Percentiles rank a stretch among this genome's conserved stretches.
Conservation (phyloP, 2,329 filamentous ascomycete species). For the Hymenoscyphus infarciens region DNA sequence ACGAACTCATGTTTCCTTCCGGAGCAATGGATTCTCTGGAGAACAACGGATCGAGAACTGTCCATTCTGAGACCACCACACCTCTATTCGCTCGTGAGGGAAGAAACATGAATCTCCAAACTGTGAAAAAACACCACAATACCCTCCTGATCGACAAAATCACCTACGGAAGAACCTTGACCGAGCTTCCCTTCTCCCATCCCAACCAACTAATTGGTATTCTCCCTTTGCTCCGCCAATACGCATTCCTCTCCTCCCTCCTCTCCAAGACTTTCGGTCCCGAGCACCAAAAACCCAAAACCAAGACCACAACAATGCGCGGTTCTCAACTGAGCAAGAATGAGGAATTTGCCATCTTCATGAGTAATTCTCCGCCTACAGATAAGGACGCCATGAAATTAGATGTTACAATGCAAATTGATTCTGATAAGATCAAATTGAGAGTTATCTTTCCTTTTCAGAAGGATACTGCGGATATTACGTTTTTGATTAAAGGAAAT, state of each 20-base stretch:
- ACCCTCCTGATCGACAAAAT: slow-evolving; percentile 68
- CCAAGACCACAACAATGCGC: slow-evolving; percentile 10
- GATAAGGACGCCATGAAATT: slow-evolving; percentile 16
- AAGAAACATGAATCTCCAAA: slow-evolving; percentile 14
- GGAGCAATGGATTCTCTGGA: slow-evolving; percentile 44
- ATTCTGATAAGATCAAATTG: slow-evolving; percentile 21
- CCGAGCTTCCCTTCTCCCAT: slow-evolving; percentile 71
- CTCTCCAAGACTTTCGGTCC: slow-evolving; percentile 58
- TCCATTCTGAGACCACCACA: slow-evolving; percentile 48
- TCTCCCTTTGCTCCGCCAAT: slow-evolving; percentile 72
- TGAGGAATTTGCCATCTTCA: slow-evolving; percentile 32
- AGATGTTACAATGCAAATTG: slow-evolving; percentile 29
- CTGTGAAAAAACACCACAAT: slow-evolving; percentile 46
- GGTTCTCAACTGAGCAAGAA: slow-evolving; percentile 24
- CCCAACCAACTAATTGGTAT: slow-evolving; percentile 71
- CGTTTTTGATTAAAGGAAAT: slow-evolving; percentile 32
- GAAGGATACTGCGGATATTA: slow-evolving; percentile 31
- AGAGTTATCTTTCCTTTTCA: slow-evolving; percentile 31
- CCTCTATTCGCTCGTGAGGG: slow-evolving; percentile 37
- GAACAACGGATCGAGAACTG: slow-evolving; percentile 54
- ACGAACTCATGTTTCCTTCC: slow-evolving; percentile 50
- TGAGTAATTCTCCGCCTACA: slow-evolving; percentile 17
- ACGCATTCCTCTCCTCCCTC: slow-evolving; percentile 64
- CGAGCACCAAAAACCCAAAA: slow-evolving; percentile 26
- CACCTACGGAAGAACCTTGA: slow-evolving; percentile 65